Evolutionary conservation across 768 basidiomycete genomes (phyloP).

Genomic region (Phylloporus arenicola): DNA sequence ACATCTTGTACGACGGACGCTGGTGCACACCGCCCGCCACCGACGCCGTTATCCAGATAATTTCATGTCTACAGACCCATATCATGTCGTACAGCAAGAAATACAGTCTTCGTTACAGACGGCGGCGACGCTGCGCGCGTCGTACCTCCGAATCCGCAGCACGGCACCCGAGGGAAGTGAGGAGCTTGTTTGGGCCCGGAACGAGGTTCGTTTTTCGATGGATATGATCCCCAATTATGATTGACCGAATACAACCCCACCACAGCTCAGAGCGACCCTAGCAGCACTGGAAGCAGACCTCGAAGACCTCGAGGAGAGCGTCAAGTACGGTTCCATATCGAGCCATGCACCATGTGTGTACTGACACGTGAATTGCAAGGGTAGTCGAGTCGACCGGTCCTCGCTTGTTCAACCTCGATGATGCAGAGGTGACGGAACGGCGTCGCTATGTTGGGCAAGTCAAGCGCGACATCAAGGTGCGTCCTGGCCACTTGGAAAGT

Average conservation of each 20-base stretch:
- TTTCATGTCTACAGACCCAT: constrained; percentile 73
- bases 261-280: constrained; percentile 71
- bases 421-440: constrained; percentile 68
- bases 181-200: constrained; percentile 73
- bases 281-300: constrained; percentile 78
- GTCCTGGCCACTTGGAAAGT: constrained; percentile 20
- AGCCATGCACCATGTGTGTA: not conserved
- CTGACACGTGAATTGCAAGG: constrained; percentile 34
- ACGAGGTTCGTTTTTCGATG: constrained; percentile 45
- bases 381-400: constrained; percentile 86
- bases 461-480: constrained; percentile 73
- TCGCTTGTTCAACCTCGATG: constrained; percentile 76
- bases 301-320: constrained; percentile 91
- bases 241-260: not conserved
- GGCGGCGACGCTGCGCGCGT: constrained; percentile 65
- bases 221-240: not conserved
- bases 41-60: not conserved
- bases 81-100: constrained; percentile 81
- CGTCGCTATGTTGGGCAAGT: constrained; percentile 73
- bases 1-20: not conserved
- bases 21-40: not conserved
- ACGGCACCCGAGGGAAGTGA: constrained; percentile 72
- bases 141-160: constrained; percentile 72
- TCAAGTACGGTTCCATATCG: constrained; percentile 49
- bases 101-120: constrained; percentile 70